phyloP scores from a whole-genome alignment of 2,329 filamentous ascomycete genomes.

The Paramyrothecium sp. region DNA sequence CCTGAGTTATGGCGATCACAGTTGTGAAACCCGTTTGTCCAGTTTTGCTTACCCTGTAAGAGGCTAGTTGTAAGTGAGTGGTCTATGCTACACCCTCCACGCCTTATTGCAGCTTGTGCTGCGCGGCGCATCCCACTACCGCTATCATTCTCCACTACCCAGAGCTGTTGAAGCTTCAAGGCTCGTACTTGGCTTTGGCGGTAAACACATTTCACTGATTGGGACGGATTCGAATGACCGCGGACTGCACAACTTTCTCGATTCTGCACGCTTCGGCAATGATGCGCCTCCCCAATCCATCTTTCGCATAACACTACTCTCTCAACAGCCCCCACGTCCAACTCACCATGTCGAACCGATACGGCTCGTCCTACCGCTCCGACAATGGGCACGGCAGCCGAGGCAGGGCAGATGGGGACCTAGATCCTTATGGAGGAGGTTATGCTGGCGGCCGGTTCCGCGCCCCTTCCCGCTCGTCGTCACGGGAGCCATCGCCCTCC shows the following conservation, averaged over 20 bases:
- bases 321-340: constrained; percentile 1
- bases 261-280: constrained; percentile 3
- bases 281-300: constrained; percentile 15
- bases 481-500: constrained; percentile 25
- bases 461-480: constrained; percentile 30
- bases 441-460: constrained; percentile 43
- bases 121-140: no score
- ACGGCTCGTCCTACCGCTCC: constrained; percentile 38
- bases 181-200: no score
- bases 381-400: constrained; percentile 44
- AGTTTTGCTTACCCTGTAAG: no score
- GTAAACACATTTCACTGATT: no score
- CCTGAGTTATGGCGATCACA: no score
- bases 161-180: no score
- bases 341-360: constrained; percentile 49
- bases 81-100: no score
- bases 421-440: constrained; percentile 23
- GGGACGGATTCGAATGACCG: no score
- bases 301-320: background rate
- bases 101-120: no score
- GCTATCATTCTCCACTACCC: no score
- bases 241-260: background rate
- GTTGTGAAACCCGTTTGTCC: no score
- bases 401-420: constrained; percentile 15
- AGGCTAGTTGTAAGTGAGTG: no score